Conservation (phyloP, 768 basidiomycete species). For the Leccinum ochraceum region DNA sequence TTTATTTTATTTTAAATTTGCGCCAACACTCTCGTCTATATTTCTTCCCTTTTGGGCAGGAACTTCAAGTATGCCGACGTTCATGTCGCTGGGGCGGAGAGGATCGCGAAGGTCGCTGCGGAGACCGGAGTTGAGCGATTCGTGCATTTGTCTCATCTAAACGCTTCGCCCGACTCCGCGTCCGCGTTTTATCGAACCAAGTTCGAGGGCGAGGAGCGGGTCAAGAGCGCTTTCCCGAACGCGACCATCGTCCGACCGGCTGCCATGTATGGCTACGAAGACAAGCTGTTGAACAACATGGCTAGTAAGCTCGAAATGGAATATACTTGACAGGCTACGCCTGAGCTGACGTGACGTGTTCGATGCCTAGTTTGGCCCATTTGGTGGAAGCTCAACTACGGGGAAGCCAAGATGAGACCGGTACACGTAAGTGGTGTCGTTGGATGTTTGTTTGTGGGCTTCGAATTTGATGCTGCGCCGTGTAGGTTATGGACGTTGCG, state of each 20-base stretch:
- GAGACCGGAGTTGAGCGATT: slow-evolving; percentile 78
- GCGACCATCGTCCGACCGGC: slow-evolving; percentile 90
- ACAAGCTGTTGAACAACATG: slow-evolving; percentile 90
- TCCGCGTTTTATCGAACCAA: slow-evolving; percentile 90
- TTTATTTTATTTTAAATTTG: slow-evolving; percentile 11
- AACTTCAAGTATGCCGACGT: slow-evolving; percentile 86
- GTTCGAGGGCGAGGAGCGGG: slow-evolving; percentile 84
- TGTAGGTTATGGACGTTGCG: slow-evolving; percentile 89
- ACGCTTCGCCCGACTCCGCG: slow-evolving; percentile 75
- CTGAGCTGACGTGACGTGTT: slow-evolving; percentile 11
- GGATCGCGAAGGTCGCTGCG: slow-evolving; percentile 82
- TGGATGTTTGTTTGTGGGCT: slow-evolving; percentile 19
- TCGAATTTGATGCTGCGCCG: slow-evolving; percentile 15
- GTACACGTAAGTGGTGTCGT: slow-evolving; percentile 69
- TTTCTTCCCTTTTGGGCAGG: slow-evolving; percentile 43
- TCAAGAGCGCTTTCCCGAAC: slow-evolving; percentile 77
- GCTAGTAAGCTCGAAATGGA: slow-evolving; percentile 59
- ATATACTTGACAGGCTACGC: slow-evolving; percentile 8
- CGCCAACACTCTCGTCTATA: neutral
- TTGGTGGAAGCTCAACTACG: slow-evolving; percentile 92
- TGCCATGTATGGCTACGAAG: slow-evolving; percentile 91
- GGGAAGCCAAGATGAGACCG: slow-evolving; percentile 83
- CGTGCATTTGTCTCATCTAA: slow-evolving; percentile 94
- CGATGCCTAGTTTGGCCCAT: slow-evolving; percentile 68
- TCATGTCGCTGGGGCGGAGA: slow-evolving; percentile 78